Base-by-base conservation (phyloP, 2,329 filamentous ascomycete species). In the Neoscytalidium dimidiatum region DNA sequence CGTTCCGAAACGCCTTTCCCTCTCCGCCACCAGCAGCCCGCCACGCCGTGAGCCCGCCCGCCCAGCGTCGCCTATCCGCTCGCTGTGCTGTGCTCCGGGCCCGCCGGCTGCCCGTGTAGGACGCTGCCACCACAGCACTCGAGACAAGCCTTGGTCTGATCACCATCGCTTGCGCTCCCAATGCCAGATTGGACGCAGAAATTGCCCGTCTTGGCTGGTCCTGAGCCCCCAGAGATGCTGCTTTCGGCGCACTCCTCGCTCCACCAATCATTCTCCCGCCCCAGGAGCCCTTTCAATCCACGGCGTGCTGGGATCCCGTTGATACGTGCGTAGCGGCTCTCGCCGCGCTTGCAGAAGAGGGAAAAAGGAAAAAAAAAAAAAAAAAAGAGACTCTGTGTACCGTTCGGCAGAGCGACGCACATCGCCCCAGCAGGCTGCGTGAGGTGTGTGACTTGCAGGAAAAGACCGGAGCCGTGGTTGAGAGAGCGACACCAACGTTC, bases 161-260 rank as follows among this genome's bases (percentile, higher is more conserved):
- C 35, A 5, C 53, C 53, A 14, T 58, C 53, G 53, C 53, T 43
- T 56, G 31, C 33, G 17, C 31, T 9, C 4, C n/a, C 17, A 26
- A 3, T 58, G 53, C 53, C 53, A 44, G n/a, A 43, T 44, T 41
- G 26, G 19, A 26, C 14, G 53, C 35, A 43, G 9, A 58, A 38
- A 58, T 41, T 28, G 35, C 53, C 35, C 53, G 53, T 58, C 53
- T 58, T 58, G 53, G 53, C 35, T 31, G 33, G 44, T 23, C 11
- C 29, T 23, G 29, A 3, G 9, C 48, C 26, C 13, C 13, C 19
- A 19, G 19, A 29, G 26, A 31, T 7, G 19, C 51, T 57, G 21
- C 33, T 57, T 57, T 43, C 23, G 52, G 52, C 33, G 13, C 14
- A 2, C 35, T 13, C 19, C 31, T 41, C 33, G 51, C 51, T 38